phyloP scores from a whole-genome alignment of 2,329 filamentous ascomycete genomes.

The Sclerotinia borealis region DNA sequence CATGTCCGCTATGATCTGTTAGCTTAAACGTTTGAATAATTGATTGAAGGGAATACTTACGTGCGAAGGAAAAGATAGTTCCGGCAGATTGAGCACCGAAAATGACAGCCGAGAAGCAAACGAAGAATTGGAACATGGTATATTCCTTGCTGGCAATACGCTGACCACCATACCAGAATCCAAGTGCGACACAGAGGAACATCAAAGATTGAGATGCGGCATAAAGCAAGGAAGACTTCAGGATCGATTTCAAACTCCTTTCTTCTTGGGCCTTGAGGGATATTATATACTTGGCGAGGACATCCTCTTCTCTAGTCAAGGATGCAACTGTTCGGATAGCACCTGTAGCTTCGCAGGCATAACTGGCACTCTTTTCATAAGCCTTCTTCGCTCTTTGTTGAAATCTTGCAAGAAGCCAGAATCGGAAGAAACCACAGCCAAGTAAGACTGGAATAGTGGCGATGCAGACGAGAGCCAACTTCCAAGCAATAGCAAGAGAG shows the following conservation, averaged over 20 bases:
- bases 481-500: slow-evolving; percentile 76
- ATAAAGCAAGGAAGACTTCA: slow-evolving; percentile 73
- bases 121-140: slow-evolving; percentile 79
- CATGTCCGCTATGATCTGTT: slow-evolving; percentile 59
- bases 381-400: slow-evolving; percentile 72
- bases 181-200: slow-evolving; percentile 78
- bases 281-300: slow-evolving; percentile 63
- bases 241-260: slow-evolving; percentile 63
- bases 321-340: slow-evolving; percentile 91
- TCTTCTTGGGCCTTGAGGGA: slow-evolving; percentile 62
- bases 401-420: slow-evolving; percentile 77
- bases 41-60: slow-evolving; percentile 20
- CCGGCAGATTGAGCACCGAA: slow-evolving; percentile 91
- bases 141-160: slow-evolving; percentile 69
- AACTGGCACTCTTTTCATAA: slow-evolving; percentile 75
- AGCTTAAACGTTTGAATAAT: slow-evolving; percentile 2
- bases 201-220: slow-evolving; percentile 77
- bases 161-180: slow-evolving; percentile 87
- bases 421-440: slow-evolving; percentile 78
- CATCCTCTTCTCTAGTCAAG: slow-evolving; percentile 79
- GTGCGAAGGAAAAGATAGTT: slow-evolving; percentile 80
- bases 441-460: slow-evolving; percentile 72
- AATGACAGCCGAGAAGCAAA: slow-evolving; percentile 81
- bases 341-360: slow-evolving; percentile 88
- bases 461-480: slow-evolving; percentile 76